Conservation (phyloP, 2,329 filamentous ascomycete species). For the Paraphoma chrysanthemicola region DNA sequence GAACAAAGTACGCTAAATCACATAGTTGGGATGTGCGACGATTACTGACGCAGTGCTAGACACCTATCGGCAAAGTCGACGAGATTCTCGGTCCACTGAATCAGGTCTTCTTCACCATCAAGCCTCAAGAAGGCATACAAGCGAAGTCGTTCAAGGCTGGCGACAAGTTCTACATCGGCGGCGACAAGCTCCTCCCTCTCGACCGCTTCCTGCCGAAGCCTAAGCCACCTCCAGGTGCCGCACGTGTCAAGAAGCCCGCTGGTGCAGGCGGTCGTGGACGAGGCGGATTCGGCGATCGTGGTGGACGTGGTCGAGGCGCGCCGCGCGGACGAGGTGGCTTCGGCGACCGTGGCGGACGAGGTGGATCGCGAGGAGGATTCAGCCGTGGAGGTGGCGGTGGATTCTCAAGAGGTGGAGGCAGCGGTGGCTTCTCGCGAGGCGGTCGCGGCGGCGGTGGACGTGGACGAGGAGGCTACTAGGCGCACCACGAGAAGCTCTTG, state of each 20-base stretch:
- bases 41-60: slow-evolving; percentile 57
- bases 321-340: slow-evolving; percentile 56
- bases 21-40: not conserved
- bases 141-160: slow-evolving; percentile 92
- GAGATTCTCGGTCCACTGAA: slow-evolving; percentile 97
- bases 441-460: slow-evolving; percentile 31
- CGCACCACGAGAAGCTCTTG: slow-evolving; percentile 8
- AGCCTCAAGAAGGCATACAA: slow-evolving; percentile 95
- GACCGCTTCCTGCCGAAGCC: slow-evolving; percentile 95
- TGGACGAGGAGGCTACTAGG: slow-evolving; percentile 42
- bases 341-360: slow-evolving; percentile 42
- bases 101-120: slow-evolving; percentile 98
- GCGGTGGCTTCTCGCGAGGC: slow-evolving; percentile 42
- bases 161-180: slow-evolving; percentile 96
- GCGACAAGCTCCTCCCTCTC: slow-evolving; percentile 91
- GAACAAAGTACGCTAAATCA: slow-evolving; percentile 75
- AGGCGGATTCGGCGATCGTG: slow-evolving; percentile 50
- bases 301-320: slow-evolving; percentile 56
- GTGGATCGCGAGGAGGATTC: slow-evolving; percentile 59
- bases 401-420: slow-evolving; percentile 25
- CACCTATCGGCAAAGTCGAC: slow-evolving; percentile 93
- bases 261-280: slow-evolving; percentile 61
- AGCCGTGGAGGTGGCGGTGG: slow-evolving; percentile 30
- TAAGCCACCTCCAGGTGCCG: slow-evolving; percentile 73
- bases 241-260: slow-evolving; percentile 73